Percentiles rank a stretch among this genome's conserved stretches.
These are phyloP conservation scores for Arachnomyces sp. DNA, from an alignment of 2,329 filamentous ascomycete genomes.

Conservation along the genomic window DNA sequence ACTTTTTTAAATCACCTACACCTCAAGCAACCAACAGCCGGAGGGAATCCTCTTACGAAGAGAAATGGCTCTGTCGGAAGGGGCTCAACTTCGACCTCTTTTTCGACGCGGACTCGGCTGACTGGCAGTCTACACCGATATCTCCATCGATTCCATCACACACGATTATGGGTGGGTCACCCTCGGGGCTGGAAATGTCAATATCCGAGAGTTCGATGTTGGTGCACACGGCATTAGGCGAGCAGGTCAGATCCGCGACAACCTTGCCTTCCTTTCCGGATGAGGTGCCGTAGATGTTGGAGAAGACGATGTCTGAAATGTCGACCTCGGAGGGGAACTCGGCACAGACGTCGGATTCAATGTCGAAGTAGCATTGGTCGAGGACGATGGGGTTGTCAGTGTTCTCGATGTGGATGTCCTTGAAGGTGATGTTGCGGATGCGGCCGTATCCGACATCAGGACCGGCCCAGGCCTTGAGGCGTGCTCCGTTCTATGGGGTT, in stretches of 20 bases:
- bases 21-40: too few species aligned
- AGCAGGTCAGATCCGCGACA: slow-evolving; percentile 50
- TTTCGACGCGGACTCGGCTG: slow-evolving; percentile 1
- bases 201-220: slow-evolving; percentile 51
- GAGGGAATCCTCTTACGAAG: too few species aligned
- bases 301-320: slow-evolving; percentile 52
- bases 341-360: slow-evolving; percentile 45
- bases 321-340: slow-evolving; percentile 51
- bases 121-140: slow-evolving; percentile 33
- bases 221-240: slow-evolving; percentile 50
- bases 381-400: slow-evolving; percentile 52
- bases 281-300: slow-evolving; percentile 52
- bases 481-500: slow-evolving; percentile 42
- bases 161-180: slow-evolving; percentile 38
- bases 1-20: too few species aligned
- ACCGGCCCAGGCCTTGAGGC: slow-evolving; percentile 57
- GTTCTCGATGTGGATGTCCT: slow-evolving; percentile 53
- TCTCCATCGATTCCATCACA: slow-evolving; percentile 43
- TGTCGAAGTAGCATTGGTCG: slow-evolving; percentile 58
- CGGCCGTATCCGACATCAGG: slow-evolving; percentile 51
- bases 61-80: too few species aligned
- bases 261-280: slow-evolving; percentile 50
- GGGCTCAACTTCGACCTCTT: too few species aligned
- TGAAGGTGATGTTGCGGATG: slow-evolving; percentile 56
- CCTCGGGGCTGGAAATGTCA: slow-evolving; percentile 45